Evolutionary conservation across 2,329 filamentous ascomycete species (phyloP).

Genomic region (Penicillium capsulatum): DNA sequence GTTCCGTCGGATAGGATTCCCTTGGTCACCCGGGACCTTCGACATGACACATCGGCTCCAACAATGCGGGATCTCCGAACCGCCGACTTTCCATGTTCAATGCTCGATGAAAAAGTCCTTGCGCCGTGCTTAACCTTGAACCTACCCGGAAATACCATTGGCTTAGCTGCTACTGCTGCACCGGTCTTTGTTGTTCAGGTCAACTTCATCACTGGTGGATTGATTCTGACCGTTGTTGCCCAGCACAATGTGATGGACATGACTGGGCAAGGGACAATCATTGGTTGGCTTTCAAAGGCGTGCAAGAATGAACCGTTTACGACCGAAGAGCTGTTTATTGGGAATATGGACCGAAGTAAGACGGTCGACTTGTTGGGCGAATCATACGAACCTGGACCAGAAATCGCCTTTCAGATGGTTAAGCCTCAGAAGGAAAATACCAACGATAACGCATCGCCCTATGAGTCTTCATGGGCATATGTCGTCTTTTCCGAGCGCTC

Average conservation of each 20-base stretch:
- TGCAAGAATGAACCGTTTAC: conserved; percentile 46
- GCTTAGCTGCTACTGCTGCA: conserved; percentile 14
- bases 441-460: not conserved
- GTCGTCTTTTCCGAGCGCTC: conserved; percentile 9
- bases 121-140: conserved; percentile 35
- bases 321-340: conserved; percentile 40
- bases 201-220: conserved; percentile 48
- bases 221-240: conserved; percentile 48
- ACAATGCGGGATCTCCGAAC: conserved; percentile 38
- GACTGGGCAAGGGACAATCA: conserved; percentile 46
- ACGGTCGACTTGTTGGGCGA: conserved; percentile 42
- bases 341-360: conserved; percentile 41
- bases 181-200: conserved; percentile 49
- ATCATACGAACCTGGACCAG: conserved; percentile 31
- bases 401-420: conserved; percentile 37
- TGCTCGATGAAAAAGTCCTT: conserved; percentile 48
- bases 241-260: conserved; percentile 53
- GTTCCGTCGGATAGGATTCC: conserved; percentile 27
- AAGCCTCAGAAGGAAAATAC: conserved; percentile 13
- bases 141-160: conserved; percentile 31
- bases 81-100: conserved; percentile 44
- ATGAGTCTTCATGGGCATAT: conserved; percentile 9
- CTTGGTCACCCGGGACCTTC: conserved; percentile 45
- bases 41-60: conserved; percentile 33
- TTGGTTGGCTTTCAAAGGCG: conserved; percentile 47